Base-by-base conservation (phyloP, 345 rosid genomes). In the Corchorus capsularis region DNA sequence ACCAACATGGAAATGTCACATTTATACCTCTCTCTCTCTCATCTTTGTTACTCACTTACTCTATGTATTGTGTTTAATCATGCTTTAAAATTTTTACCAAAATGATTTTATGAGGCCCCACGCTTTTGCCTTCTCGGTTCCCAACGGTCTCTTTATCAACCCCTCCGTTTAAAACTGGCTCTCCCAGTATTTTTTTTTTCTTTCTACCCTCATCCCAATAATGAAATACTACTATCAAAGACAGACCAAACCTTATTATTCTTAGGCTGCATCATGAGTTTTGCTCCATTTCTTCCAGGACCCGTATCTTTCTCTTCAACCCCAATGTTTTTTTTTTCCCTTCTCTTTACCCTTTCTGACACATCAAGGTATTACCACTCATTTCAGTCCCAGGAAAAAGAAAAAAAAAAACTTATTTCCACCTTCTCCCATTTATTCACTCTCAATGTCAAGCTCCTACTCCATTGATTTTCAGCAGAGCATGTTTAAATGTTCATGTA, bases 51-150 rank as follows among this genome's bases (percentile, higher is more conserved):
- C 68, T 76, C 27, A 27, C 27, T 27, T 27, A 27, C 27, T 27
- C 27, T 27, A 27, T 27, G 78, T 81, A 71, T 22, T 55, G 35
- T n/a, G 76, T 39, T 72, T 71, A 80, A 68, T 79, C 72, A 71
- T 39, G 82, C 80, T 79, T 81, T 43, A 80, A 56, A 27, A 73
- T 74, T 73, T 73, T 81, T 79, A 80, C 77, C 83, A 78, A 78
- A 76, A 80, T 70, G 80, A 78, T 82, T 79, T 83, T 34, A n/a
- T 53, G 65, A 76, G 90, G 80, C 20, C 83, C 87, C 87, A 83
- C 79, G 20, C 8, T 68, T 75, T 73, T 63, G 45, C 67, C 70
- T 74, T 75, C 77, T 50, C 78, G 71, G 69, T 75, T 80, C 82
- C 84, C 78, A 75, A 79, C 27, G 71, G 69, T 60, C 74, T 72